These are phyloP conservation scores for Physocladia obscura DNA, from an alignment of 192 early-diverging fungal species.

Conservation along the genomic window DNA sequence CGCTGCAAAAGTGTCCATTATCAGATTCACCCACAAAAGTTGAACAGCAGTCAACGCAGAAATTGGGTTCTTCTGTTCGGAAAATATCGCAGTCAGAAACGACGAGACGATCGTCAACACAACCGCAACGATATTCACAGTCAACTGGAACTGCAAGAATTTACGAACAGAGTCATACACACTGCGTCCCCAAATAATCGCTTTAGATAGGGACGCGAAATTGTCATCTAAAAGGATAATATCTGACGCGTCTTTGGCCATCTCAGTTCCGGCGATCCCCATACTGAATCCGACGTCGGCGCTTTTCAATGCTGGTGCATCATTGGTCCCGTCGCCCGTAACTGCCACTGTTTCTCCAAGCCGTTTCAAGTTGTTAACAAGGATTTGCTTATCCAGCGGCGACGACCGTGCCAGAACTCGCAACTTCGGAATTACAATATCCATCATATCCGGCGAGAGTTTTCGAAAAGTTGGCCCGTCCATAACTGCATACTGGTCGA, in stretches of 20 bases:
- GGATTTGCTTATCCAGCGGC: constrained; percentile 94
- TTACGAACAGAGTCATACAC: constrained; percentile 98
- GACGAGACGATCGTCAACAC: constrained; percentile 48
- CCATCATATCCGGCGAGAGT: constrained; percentile 81
- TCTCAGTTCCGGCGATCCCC: constrained; percentile 99
- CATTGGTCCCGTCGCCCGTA: constrained; percentile 99
- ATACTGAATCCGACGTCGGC: constrained; percentile 98
- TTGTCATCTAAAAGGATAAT: constrained; percentile 99
- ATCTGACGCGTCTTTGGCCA: constrained; percentile 98
- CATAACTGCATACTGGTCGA: constrained; percentile 79
- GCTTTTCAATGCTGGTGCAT: constrained; percentile 86
- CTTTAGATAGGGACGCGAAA: constrained; percentile 95
- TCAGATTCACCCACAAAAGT: constrained; percentile 97
- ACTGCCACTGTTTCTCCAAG: constrained; percentile 96
- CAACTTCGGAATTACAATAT: constrained; percentile 84
- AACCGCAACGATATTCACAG: constrained; percentile 82
- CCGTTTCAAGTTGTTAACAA: constrained; percentile 84
- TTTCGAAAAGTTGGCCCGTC: constrained; percentile 93
- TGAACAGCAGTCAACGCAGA: constrained; percentile 94
- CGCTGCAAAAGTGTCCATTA: constrained; percentile 99
- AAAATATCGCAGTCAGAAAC: constrained; percentile 39
- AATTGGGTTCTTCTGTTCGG: constrained; percentile 29
- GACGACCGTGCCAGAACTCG: constrained; percentile 93
- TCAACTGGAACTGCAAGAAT: constrained; percentile 98
- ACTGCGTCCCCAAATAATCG: constrained; percentile 91